Evolutionary conservation across 352 stramenopile genomes (phyloP), one percentile per base, ranked within the genome.

Genomic region (Pythium myriotylum): DNA sequence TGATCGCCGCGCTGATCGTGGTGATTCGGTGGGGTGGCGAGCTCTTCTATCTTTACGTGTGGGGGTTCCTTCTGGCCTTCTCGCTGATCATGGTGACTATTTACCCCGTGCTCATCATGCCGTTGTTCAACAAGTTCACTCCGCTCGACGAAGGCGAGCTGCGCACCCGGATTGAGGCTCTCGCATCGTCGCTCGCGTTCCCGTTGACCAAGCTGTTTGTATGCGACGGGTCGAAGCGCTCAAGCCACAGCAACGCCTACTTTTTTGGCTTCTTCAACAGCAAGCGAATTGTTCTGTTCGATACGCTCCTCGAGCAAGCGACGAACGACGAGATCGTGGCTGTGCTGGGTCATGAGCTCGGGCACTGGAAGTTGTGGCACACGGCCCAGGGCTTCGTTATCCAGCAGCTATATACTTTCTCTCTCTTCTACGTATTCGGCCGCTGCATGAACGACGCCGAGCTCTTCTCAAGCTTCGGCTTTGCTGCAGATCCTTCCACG

Each of bases 171-270:
- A 99, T 99, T 67, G 97, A 98, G 62, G 79, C 81, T 23, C 72
- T 99, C 24, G 97, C 97, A 5, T 79, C 80, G 32, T 72, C 67
- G 23, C 87, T 99, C 24, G 54, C 86, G 9, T 99, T 98, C 68
- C 97, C 97, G 32, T 78, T 99, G 47, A 98, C 95, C 14, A 98
- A 99, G 69, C 82, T 99, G 33, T 99, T 98, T 71, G 91, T 98
- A 8, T 97, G 97, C 72, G 97, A 99, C 77, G 97, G 96, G 35
- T 98, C 93, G 20, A 98, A 98, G 79, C 87, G 97, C 29, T 98
- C 89, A 12, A 92, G 80, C 61, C 94, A 98, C 77, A 93, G 80
- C 55, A 96, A 95, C 54, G 87, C 86, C 23, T 96, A 95, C 63
- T 90, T 96, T 49, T 95, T 86, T 50, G 97, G 97, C n/a, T 94